Evolutionary conservation across 2,329 filamentous ascomycete species (phyloP).

Genomic region (Talaromyces funiculosus): DNA sequence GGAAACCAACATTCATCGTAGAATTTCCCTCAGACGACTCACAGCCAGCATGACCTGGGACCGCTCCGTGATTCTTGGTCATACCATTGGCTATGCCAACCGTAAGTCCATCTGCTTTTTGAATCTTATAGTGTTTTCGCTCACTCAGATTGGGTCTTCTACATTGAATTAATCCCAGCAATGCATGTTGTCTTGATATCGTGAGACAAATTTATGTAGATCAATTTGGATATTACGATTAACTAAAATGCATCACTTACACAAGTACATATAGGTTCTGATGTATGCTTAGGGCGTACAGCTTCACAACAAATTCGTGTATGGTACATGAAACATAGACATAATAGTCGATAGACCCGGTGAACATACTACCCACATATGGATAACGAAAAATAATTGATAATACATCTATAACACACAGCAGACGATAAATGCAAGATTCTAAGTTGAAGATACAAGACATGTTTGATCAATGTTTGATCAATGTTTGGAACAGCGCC

Average conservation of each 20-base stretch:
- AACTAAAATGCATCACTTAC: neutral
- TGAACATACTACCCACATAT: neutral
- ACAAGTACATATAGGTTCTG: neutral
- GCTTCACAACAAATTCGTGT: too few relatives aligned
- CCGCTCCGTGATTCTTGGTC: neutral
- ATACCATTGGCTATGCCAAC: neutral
- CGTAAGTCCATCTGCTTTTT: neutral
- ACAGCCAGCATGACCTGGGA: neutral
- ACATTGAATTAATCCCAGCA: neutral
- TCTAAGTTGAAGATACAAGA: neutral
- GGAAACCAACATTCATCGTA: neutral
- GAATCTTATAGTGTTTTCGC: neutral
- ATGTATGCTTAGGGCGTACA: neutral
- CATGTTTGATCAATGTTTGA: neutral
- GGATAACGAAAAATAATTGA: neutral
- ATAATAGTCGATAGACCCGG: neutral
- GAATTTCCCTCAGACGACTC: neutral
- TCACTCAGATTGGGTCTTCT: neutral
- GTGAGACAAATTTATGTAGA: neutral
- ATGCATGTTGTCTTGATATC: neutral
- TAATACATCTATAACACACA: neutral
- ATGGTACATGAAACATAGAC: neutral
- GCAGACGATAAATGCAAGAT: neutral
- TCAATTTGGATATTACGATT: neutral
- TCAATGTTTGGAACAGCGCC: too few relatives aligned